phyloP scores from a whole-genome alignment of 805 yeast genomes.

The Priceomyces medius region DNA sequence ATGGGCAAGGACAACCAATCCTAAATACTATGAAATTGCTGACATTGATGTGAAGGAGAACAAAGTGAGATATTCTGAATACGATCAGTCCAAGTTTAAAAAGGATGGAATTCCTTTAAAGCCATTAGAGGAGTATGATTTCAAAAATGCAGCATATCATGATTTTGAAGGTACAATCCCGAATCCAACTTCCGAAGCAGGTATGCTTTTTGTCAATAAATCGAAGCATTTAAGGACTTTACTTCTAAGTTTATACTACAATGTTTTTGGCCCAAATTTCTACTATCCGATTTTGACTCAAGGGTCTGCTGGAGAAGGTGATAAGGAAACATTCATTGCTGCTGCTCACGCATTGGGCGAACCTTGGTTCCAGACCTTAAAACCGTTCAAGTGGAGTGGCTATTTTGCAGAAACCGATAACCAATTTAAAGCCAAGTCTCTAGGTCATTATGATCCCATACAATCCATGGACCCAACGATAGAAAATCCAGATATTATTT shows the following conservation, averaged over 20 bases:
- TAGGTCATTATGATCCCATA: slow-evolving; percentile 43
- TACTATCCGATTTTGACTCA: slow-evolving; percentile 70
- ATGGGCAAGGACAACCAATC: slow-evolving; percentile 69
- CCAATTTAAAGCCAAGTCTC: slow-evolving; percentile 35
- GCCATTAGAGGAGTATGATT: slow-evolving; percentile 25
- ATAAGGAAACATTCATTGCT: slow-evolving; percentile 71
- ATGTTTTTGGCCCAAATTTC: slow-evolving; percentile 60
- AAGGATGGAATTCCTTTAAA: slow-evolving; percentile 29
- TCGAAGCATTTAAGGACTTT: slow-evolving; percentile 57
- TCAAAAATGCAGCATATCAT: slow-evolving; percentile 46
- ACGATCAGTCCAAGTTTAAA: slow-evolving; percentile 35
- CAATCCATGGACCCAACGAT: slow-evolving; percentile 14
- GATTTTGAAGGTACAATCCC: slow-evolving; percentile 64
- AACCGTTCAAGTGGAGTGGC: slow-evolving; percentile 42
- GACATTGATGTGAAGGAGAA: slow-evolving; percentile 31
- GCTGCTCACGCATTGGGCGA: slow-evolving; percentile 56
- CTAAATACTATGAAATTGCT: slow-evolving; percentile 57
- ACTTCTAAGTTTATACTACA: slow-evolving; percentile 61
- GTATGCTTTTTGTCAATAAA: slow-evolving; percentile 64
- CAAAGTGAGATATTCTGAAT: slow-evolving; percentile 31
- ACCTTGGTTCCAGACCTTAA: slow-evolving; percentile 53
- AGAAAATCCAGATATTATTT: slow-evolving; percentile 25
- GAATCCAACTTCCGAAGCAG: slow-evolving; percentile 68
- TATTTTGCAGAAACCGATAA: slow-evolving; percentile 22
- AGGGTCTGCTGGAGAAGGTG: slow-evolving; percentile 78